phyloP scores from a whole-genome alignment of 805 yeast species.

The Barnettozyma pratensis region DNA sequence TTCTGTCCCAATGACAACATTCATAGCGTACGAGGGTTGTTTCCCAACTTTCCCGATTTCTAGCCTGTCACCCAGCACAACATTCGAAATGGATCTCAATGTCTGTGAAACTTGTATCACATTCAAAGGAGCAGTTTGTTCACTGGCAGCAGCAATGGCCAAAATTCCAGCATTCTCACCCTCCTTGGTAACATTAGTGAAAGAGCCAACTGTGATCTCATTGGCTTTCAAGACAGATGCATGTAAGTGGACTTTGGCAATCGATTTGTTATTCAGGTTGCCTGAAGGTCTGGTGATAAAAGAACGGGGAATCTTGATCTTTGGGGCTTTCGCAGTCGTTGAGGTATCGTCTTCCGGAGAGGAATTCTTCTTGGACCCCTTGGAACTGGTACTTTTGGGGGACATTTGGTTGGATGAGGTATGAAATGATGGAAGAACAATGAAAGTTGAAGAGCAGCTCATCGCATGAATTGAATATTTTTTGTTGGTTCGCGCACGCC shows the following conservation, averaged over 20 bases:
- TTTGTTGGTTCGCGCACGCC: too few species aligned
- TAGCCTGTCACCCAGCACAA: slow-evolving; percentile 47
- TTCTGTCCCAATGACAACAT: slow-evolving; percentile 30
- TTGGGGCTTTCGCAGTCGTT: slow-evolving; percentile 18
- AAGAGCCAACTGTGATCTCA: slow-evolving; percentile 40
- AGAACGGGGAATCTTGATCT: slow-evolving; percentile 33
- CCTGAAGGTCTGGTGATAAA: slow-evolving; percentile 36
- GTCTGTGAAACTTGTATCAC: slow-evolving; percentile 46
- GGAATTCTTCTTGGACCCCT: slow-evolving; percentile 13
- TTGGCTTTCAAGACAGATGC: slow-evolving; percentile 41
- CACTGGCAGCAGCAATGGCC: slow-evolving; percentile 37
- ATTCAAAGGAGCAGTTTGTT: slow-evolving; percentile 27
- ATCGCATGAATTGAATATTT: neutral
- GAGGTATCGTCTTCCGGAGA: slow-evolving; percentile 14
- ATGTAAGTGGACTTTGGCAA: slow-evolving; percentile 36
- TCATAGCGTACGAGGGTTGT: slow-evolving; percentile 45
- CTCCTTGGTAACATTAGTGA: slow-evolving; percentile 41
- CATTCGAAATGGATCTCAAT: slow-evolving; percentile 36
- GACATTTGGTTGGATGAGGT: slow-evolving; percentile 1
- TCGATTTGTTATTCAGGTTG: slow-evolving; percentile 25
- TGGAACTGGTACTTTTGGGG: slow-evolving; percentile 3
- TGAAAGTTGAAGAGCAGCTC: neutral
- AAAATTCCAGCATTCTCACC: slow-evolving; percentile 40
- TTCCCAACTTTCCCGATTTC: slow-evolving; percentile 38
- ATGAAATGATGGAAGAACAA: too few species aligned